These are phyloP conservation scores for Botrytis galanthina DNA, from an alignment of 2,329 filamentous ascomycete genomes.

Conservation along the genomic window DNA sequence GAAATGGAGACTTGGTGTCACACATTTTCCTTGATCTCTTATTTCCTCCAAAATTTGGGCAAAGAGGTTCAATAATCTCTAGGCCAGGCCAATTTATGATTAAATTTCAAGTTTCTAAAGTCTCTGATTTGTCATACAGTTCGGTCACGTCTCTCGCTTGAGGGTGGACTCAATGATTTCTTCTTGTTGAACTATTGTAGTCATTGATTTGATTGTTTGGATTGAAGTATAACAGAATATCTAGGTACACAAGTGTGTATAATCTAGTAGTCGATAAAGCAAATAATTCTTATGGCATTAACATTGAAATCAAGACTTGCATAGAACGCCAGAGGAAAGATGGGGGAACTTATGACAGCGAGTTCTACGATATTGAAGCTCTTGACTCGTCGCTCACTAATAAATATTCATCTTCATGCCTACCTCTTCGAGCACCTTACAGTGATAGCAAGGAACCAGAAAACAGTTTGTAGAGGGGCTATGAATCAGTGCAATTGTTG, in stretches of 20 bases:
- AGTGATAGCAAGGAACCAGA: too few relatives aligned
- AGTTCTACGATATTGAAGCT: background rate
- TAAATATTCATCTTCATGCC: background rate
- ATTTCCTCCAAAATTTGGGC: too few relatives aligned
- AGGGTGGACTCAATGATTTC: background rate
- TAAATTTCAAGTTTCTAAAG: background rate
- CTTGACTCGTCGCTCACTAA: background rate
- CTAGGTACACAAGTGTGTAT: background rate
- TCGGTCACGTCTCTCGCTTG: too few relatives aligned
- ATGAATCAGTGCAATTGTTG: background rate
- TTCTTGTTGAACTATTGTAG: background rate
- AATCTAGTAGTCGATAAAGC: too few relatives aligned
- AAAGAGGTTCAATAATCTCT: background rate
- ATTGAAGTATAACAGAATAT: background rate
- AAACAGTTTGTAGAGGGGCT: too few relatives aligned
- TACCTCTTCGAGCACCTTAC: too few relatives aligned
- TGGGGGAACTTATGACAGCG: rapidly evolving
- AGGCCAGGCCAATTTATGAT: background rate
- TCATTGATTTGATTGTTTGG: background rate
- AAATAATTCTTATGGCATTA: too few relatives aligned
- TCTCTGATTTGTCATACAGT: background rate
- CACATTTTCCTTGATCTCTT: background rate
- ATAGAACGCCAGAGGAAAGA: background rate
- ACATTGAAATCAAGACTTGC: background rate
- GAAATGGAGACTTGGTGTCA: background rate